Base-by-base conservation (phyloP, 2,329 filamentous ascomycete genomes). In the Lasiodiplodia sp. region DNA sequence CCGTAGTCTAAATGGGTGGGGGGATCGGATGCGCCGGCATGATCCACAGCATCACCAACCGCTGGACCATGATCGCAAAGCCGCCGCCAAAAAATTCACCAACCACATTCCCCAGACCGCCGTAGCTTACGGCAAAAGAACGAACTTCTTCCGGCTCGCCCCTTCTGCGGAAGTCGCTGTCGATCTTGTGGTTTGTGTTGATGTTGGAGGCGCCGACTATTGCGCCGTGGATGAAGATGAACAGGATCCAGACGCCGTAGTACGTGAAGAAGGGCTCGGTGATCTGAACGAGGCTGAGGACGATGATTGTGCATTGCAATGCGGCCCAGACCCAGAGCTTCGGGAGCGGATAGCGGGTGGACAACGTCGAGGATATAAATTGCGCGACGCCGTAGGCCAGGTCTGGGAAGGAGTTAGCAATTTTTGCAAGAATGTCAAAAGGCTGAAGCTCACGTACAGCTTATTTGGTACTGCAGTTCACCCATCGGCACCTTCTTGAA, bases 161-260 rank as follows among this genome's bases (percentile, higher is more conserved):
- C 18, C n/a, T 28, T 12, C 14, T 23, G 10, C 60, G 18, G n/a
- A 64, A 64, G 4, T 64, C 60, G 4, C 16, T 28, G 21, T 18
- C 31, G 37, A 64, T 64, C 8, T 18, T 23, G 28, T 16, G 18
- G 11, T 28, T 64, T 2, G 60, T 64, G 14, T 52, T 64, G 10
- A n/a, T 21, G 18, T 38, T 18, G 2, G 60, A 34, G 5, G 60
- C 60, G 3, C 60, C 60, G 6, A 52, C n/a, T 2, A 64, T 21
- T 5, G 28, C 60, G 16, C 60, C 60, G 18, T 64, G 60, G 4
- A 64, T 2, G 12, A 64, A 64, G 11, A 51, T 23, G 31, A 64
- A 38, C 11, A 64, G 18, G 47, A 64, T 64, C 60, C 60, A 64
- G 4, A 64, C 60, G 18, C 60, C 60, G 47, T 37, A 64, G 60